Percentiles rank a stretch among this genome's conserved stretches.
These are phyloP conservation scores for Penicillium sp. DNA, from an alignment of 2,329 filamentous ascomycete genomes.

Conservation along the genomic window DNA sequence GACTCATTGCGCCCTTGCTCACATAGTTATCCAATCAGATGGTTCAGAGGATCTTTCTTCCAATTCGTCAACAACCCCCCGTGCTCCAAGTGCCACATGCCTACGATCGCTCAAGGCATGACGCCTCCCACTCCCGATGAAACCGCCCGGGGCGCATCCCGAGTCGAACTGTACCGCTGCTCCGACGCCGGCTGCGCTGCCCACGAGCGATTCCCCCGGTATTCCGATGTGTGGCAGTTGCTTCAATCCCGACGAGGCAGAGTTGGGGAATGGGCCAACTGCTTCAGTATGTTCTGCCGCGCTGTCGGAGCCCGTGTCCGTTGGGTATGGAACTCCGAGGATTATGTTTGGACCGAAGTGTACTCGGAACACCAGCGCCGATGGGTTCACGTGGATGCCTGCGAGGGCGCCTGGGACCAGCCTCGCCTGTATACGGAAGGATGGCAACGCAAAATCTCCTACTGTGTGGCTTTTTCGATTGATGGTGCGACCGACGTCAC, in stretches of 20 bases:
- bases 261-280: slow-evolving; percentile 95
- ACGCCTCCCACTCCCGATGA: slow-evolving; percentile 84
- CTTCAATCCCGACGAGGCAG: slow-evolving; percentile 82
- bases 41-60: slow-evolving; percentile 96
- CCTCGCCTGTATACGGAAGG: slow-evolving; percentile 88
- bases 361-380: slow-evolving; percentile 90
- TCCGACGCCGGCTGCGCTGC: slow-evolving; percentile 69
- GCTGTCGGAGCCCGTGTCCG: slow-evolving; percentile 85
- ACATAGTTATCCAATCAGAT: slow-evolving; percentile 50
- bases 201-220: slow-evolving; percentile 87
- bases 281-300: slow-evolving; percentile 96
- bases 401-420: slow-evolving; percentile 93
- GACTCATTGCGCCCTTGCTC: slow-evolving; percentile 11
- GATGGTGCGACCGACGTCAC: slow-evolving; percentile 71
- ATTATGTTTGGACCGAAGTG: slow-evolving; percentile 96
- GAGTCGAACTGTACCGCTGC: slow-evolving; percentile 88
- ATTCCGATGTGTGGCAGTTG: slow-evolving; percentile 90
- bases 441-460: slow-evolving; percentile 95
- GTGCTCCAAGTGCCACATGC: slow-evolving; percentile 75
- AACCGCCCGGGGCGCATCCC: slow-evolving; percentile 76
- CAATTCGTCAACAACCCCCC: slow-evolving; percentile 94
- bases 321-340: slow-evolving; percentile 98
- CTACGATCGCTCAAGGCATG: slow-evolving; percentile 78
- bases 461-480: slow-evolving; percentile 93
- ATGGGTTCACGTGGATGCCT: slow-evolving; percentile 96